A percentile compares a stretch with the other conserved stretches of the same genome.
Evolutionary conservation across 1,284 basidiomycete species (phyloP).

Genomic region (Wallemia hederae): DNA sequence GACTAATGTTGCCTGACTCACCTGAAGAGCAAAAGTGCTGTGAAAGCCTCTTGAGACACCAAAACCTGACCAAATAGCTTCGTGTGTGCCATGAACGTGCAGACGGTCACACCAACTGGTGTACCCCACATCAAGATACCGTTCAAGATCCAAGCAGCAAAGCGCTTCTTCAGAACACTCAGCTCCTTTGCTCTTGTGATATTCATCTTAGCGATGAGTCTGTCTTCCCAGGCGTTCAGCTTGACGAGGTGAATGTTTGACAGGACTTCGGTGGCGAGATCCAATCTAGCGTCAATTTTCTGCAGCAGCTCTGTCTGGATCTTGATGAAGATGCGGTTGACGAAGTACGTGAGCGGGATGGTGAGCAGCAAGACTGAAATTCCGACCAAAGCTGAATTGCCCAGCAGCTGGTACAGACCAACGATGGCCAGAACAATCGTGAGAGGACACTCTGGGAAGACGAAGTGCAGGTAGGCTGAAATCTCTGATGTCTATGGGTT

Average conservation of each 20-base stretch:
- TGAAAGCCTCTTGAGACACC: slow-evolving; percentile 19
- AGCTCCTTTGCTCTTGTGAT: slow-evolving; percentile 20
- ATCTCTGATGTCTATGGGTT: slow-evolving; percentile 5
- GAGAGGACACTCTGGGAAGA: slow-evolving; percentile 16
- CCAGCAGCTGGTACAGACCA: slow-evolving; percentile 18
- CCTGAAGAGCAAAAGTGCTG: slow-evolving; percentile 23
- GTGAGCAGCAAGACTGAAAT: slow-evolving; percentile 17
- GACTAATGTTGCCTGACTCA: no score
- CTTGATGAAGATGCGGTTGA: slow-evolving; percentile 19
- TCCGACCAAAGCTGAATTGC: slow-evolving; percentile 19
- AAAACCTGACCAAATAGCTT: slow-evolving; percentile 16
- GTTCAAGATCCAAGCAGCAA: slow-evolving; percentile 16
- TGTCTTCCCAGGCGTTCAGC: slow-evolving; percentile 20
- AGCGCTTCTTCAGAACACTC: slow-evolving; percentile 17
- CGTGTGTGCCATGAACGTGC: slow-evolving; percentile 15
- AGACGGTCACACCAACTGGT: slow-evolving; percentile 16
- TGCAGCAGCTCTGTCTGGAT: slow-evolving; percentile 17
- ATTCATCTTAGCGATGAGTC: slow-evolving; percentile 21
- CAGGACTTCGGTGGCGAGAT: slow-evolving; percentile 24
- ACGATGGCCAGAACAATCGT: slow-evolving; percentile 19
- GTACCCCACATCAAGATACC: slow-evolving; percentile 19
- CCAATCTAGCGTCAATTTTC: slow-evolving; percentile 19
- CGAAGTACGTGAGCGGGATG: slow-evolving; percentile 16
- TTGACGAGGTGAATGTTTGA: slow-evolving; percentile 22
- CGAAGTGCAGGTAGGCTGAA: slow-evolving; percentile 15